These are phyloP conservation scores for Globisporangium takayamanum DNA, from an alignment of 352 stramenopile species.

Conservation along the genomic window DNA sequence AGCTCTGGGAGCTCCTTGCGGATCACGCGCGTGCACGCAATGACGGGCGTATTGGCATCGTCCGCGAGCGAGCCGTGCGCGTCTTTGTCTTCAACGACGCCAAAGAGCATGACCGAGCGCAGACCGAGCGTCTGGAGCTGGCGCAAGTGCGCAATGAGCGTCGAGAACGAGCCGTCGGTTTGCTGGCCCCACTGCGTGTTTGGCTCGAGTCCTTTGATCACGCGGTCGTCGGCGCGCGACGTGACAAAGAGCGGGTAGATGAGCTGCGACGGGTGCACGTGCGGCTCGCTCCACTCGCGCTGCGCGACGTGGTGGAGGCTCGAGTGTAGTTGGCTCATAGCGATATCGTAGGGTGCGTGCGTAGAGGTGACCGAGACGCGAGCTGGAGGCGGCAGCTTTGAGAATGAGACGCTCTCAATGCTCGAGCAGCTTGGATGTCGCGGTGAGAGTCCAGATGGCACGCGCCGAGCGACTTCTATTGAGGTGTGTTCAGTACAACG, in stretches of 20 bases:
- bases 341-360: neutral
- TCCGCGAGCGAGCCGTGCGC: constrained; percentile 68
- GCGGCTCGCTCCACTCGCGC: constrained; percentile 81
- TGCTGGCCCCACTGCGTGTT: constrained; percentile 82
- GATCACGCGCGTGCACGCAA: constrained; percentile 57
- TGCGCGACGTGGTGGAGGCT: constrained; percentile 77
- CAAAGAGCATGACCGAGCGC: constrained; percentile 85
- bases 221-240: constrained; percentile 50
- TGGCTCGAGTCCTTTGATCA: constrained; percentile 74
- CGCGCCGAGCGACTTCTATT: too few relatives aligned
- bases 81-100: constrained; percentile 83
- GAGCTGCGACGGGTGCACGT: constrained; percentile 85
- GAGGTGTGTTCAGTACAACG: too few relatives aligned
- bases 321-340: constrained; percentile 50
- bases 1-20: constrained; percentile 64
- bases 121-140: constrained; percentile 67
- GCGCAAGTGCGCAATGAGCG: constrained; percentile 69
- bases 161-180: constrained; percentile 52
- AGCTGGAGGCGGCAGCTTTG: too few relatives aligned
- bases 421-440: too few relatives aligned
- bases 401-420: too few relatives aligned
- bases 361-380: neutral
- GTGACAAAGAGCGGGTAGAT: constrained; percentile 90
- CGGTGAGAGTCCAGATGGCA: too few relatives aligned
- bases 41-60: constrained; percentile 68